These are phyloP conservation scores for Tetrahymena malaccensis DNA, from an alignment of 73 alveolate species.

Conservation along the genomic window DNA sequence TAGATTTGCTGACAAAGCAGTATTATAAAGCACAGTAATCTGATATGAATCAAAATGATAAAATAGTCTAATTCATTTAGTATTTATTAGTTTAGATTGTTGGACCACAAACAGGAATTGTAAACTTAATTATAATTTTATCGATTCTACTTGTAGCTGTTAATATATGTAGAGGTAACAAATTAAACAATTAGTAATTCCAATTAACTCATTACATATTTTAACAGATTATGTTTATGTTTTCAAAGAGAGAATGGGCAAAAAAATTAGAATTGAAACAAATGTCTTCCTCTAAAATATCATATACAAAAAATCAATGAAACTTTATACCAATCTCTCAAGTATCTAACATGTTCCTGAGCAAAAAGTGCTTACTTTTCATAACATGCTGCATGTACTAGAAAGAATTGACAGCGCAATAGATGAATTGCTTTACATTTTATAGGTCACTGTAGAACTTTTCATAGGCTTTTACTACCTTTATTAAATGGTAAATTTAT, in stretches of 20 bases:
- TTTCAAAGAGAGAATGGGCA: background rate
- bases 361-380: background rate
- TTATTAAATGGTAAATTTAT: background rate
- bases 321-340: background rate
- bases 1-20: background rate
- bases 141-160: background rate
- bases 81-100: background rate
- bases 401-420: background rate
- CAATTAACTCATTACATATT: background rate
- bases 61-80: background rate
- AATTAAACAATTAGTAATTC: too few species aligned
- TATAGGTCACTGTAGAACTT: background rate
- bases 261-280: background rate
- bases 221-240: background rate
- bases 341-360: background rate
- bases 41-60: background rate
- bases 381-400: background rate
- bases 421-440: background rate
- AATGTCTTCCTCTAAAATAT: background rate
- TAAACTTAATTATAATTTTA: background rate
- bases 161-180: background rate
- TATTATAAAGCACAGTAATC: background rate
- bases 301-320: background rate
- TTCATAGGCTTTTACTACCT: background rate
- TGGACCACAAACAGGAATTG: background rate